Percentiles rank a stretch among this genome's conserved stretches.
These are phyloP conservation scores for Cyberlindnera americana DNA, from an alignment of 805 yeast species.

Conservation along the genomic window DNA sequence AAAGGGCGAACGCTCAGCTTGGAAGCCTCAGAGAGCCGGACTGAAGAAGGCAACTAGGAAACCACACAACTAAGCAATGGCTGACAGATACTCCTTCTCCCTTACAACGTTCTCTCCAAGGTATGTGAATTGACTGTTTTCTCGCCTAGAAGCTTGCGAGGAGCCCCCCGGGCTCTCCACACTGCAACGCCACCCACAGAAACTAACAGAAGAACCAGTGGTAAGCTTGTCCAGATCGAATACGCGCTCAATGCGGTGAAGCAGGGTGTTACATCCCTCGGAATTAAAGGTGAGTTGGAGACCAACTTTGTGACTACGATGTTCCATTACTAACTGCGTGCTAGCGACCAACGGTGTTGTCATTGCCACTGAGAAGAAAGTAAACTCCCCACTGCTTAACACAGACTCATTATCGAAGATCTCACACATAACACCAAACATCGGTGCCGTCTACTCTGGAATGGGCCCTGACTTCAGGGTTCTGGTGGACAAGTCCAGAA, in stretches of 20 bases:
- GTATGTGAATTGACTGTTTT: slow-evolving; percentile 32
- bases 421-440: slow-evolving; percentile 84
- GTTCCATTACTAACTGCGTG: slow-evolving; percentile 1
- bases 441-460: slow-evolving; percentile 95
- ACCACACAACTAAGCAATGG: slow-evolving; percentile 48
- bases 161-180: neutral
- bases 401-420: slow-evolving; percentile 75
- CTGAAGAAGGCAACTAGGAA: neutral
- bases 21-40: no score
- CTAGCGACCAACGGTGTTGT: slow-evolving; percentile 90
- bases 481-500: slow-evolving; percentile 88
- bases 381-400: slow-evolving; percentile 73
- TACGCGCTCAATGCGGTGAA: slow-evolving; percentile 96
- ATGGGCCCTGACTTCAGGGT: slow-evolving; percentile 99
- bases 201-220: slow-evolving; percentile 45
- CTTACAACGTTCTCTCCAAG: slow-evolving; percentile 96
- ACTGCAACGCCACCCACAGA: neutral
- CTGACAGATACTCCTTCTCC: slow-evolving; percentile 97
- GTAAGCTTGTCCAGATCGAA: slow-evolving; percentile 96
- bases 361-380: slow-evolving; percentile 92
- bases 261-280: slow-evolving; percentile 96
- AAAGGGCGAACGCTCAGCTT: no score
- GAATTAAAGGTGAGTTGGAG: slow-evolving; percentile 49
- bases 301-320: neutral
- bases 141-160: neutral